phyloP scores from a whole-genome alignment of 1,284 basidiomycete species.

The Rugosomyces carneus region DNA sequence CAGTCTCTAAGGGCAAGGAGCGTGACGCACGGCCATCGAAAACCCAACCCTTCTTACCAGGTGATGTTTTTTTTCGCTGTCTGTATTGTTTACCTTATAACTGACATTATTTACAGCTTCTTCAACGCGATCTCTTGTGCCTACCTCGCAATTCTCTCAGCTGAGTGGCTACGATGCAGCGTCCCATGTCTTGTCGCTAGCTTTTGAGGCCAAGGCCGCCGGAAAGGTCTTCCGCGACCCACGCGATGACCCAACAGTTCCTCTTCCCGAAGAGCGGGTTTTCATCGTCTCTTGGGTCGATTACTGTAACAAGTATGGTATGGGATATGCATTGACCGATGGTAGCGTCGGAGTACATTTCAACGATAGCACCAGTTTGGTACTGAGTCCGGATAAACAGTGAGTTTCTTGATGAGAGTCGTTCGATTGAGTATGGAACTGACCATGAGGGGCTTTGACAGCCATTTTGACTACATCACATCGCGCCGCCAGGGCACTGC shows the following conservation, averaged over 20 bases:
- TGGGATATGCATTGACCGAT: slow-evolving; percentile 95
- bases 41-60: slow-evolving; percentile 4
- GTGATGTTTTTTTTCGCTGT: slow-evolving; percentile 3
- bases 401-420: slow-evolving; percentile 34
- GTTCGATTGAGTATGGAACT: too few species aligned
- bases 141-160: slow-evolving; percentile 17
- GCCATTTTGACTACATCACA: slow-evolving; percentile 82
- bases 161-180: slow-evolving; percentile 60
- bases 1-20: slow-evolving; percentile 13
- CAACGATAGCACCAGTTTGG: slow-evolving; percentile 87
- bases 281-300: slow-evolving; percentile 98
- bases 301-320: slow-evolving; percentile 97
- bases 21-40: slow-evolving; percentile 9
- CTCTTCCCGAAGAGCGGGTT: slow-evolving; percentile 66
- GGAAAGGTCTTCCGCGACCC: slow-evolving; percentile 64
- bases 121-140: slow-evolving; percentile 12
- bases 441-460: too few species aligned
- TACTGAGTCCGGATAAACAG: slow-evolving; percentile 81
- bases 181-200: slow-evolving; percentile 60
- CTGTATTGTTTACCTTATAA: not conserved
- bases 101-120: slow-evolving; percentile 2
- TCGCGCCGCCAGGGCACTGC: slow-evolving; percentile 57
- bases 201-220: slow-evolving; percentile 59
- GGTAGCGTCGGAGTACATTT: slow-evolving; percentile 94
- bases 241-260: slow-evolving; percentile 43